These are phyloP conservation scores for Anthracocystis setariae DNA, from an alignment of 1,284 basidiomycete species.

Conservation along the genomic window DNA sequence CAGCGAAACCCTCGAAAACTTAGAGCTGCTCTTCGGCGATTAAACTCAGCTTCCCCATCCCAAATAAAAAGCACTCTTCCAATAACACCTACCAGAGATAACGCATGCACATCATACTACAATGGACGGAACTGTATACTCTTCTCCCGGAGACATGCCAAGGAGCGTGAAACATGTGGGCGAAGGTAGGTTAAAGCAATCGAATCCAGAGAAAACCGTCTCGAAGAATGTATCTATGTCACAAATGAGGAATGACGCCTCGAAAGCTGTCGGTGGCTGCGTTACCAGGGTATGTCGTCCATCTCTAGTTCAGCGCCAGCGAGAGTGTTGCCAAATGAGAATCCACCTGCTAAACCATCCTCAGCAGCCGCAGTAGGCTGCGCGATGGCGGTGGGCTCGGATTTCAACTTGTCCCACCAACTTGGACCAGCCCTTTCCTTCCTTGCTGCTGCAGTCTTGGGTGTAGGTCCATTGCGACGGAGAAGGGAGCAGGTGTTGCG, in stretches of 20 bases:
- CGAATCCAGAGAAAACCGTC: not conserved
- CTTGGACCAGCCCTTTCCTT: slow-evolving; percentile 15
- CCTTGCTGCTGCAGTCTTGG: slow-evolving; percentile 5
- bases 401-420: slow-evolving; percentile 45
- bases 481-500: slow-evolving; percentile 9
- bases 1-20: slow-evolving; percentile 56
- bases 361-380: not conserved
- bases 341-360: not conserved
- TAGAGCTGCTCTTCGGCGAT: slow-evolving; percentile 59
- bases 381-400: not conserved
- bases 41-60: too few species aligned
- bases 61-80: too few species aligned
- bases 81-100: not conserved
- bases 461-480: slow-evolving; percentile 4
- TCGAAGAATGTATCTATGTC: not conserved
- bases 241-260: not conserved
- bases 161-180: too few species aligned
- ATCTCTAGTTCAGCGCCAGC: slow-evolving; percentile 17
- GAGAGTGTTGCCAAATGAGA: slow-evolving; percentile 21
- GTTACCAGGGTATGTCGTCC: slow-evolving; percentile 36
- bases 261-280: not conserved
- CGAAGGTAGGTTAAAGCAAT: not conserved
- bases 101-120: too few species aligned
- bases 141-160: too few species aligned
- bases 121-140: too few species aligned